phyloP scores from a whole-genome alignment of 1,284 basidiomycete genomes.

The Ustilago shanxiensis region DNA sequence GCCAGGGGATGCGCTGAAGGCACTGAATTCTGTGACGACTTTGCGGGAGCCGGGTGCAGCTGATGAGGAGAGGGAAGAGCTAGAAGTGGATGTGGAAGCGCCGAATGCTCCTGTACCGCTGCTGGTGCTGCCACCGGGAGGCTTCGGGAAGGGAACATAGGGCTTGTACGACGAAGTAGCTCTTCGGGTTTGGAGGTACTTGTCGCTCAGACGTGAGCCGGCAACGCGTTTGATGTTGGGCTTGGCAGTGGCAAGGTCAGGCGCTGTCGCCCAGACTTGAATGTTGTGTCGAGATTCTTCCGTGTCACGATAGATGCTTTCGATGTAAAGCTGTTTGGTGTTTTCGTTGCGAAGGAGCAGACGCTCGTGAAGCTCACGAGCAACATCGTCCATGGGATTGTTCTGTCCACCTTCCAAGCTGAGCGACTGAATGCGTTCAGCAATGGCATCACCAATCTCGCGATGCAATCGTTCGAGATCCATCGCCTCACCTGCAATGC shows the following conservation, averaged over 20 bases:
- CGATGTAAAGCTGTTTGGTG: slow-evolving; percentile 95
- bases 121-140: slow-evolving; percentile 16
- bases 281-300: slow-evolving; percentile 89
- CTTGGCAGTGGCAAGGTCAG: slow-evolving; percentile 80
- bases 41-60: slow-evolving; percentile 41
- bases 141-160: slow-evolving; percentile 53
- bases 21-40: slow-evolving; percentile 60
- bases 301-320: slow-evolving; percentile 81
- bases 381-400: slow-evolving; percentile 87
- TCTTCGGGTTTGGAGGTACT: slow-evolving; percentile 60
- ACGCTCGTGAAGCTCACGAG: slow-evolving; percentile 89
- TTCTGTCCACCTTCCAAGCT: slow-evolving; percentile 76
- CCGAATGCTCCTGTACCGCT: slow-evolving; percentile 19
- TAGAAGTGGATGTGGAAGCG: neutral
- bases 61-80: slow-evolving; percentile 9
- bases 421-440: slow-evolving; percentile 87
- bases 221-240: slow-evolving; percentile 80
- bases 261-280: slow-evolving; percentile 82
- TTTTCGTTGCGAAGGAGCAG: slow-evolving; percentile 91
- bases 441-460: slow-evolving; percentile 92
- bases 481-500: slow-evolving; percentile 95
- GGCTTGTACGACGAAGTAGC: slow-evolving; percentile 58
- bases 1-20: slow-evolving; percentile 62
- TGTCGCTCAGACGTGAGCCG: slow-evolving; percentile 65
- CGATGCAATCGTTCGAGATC: slow-evolving; percentile 95